phyloP scores from a whole-genome alignment of 352 stramenopile genomes.

The Phytopythium mirpurense region DNA sequence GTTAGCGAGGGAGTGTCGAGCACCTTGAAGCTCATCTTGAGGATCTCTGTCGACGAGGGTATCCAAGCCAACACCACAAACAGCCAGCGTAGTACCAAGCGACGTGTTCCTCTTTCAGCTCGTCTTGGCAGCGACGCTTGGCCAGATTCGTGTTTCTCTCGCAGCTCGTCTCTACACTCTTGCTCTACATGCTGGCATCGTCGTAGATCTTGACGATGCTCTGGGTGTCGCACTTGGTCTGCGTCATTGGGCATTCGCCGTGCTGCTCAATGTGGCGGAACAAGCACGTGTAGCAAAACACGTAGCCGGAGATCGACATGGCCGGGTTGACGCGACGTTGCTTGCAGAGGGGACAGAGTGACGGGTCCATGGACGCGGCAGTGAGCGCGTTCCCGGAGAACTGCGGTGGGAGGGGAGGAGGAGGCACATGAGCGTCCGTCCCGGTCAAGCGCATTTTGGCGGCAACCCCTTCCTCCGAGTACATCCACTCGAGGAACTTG shows the following conservation, averaged over 20 bases:
- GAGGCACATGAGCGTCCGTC: slow-evolving; percentile 52
- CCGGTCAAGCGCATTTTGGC: slow-evolving; percentile 52
- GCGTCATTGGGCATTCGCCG: slow-evolving; percentile 70
- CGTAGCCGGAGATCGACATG: slow-evolving; percentile 64
- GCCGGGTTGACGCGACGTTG: slow-evolving; percentile 68
- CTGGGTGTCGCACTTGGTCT: slow-evolving; percentile 58
- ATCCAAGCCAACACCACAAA: not conserved
- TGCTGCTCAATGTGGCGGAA: slow-evolving; percentile 68
- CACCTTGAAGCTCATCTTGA: not conserved
- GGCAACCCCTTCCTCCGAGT: slow-evolving; percentile 71
- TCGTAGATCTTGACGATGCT: slow-evolving; percentile 84
- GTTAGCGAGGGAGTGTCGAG: not conserved
- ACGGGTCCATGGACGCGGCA: slow-evolving; percentile 37
- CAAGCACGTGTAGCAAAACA: slow-evolving; percentile 85
- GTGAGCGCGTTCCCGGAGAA: slow-evolving; percentile 55
- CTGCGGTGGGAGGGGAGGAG: slow-evolving; percentile 62
- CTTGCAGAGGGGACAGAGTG: slow-evolving; percentile 66
- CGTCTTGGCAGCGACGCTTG: not conserved
- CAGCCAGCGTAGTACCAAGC: not conserved
- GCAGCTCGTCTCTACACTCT: no score
- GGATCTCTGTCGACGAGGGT: not conserved
- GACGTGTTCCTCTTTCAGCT: not conserved
- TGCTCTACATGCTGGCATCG: slow-evolving; percentile 25
- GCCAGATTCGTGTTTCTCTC: no score
- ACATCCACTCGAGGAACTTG: slow-evolving; percentile 89